These are phyloP conservation scores for Trametes coccinea DNA, from an alignment of 768 basidiomycete species.

Conservation along the genomic window DNA sequence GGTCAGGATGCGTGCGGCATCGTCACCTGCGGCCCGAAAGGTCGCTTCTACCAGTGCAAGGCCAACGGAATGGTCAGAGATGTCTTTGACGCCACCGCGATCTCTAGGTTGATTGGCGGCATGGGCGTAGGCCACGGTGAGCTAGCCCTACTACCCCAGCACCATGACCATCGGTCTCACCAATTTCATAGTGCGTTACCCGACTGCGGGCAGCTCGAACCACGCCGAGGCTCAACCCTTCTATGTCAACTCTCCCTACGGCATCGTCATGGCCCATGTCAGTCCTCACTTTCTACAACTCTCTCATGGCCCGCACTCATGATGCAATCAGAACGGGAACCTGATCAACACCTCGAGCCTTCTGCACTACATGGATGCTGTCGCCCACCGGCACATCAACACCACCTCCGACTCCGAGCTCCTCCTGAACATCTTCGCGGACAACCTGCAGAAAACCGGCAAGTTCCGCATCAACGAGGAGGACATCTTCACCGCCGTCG, in stretches of 20 bases:
- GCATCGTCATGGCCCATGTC: slow-evolving; percentile 97
- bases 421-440: slow-evolving; percentile 94
- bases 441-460: slow-evolving; percentile 96
- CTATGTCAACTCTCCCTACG: slow-evolving; percentile 99
- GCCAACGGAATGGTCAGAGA: slow-evolving; percentile 99
- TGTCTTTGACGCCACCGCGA: slow-evolving; percentile 81
- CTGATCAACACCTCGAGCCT: slow-evolving; percentile 88
- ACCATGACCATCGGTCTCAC: background rate
- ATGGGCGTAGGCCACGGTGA: slow-evolving; percentile 99
- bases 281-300: slow-evolving; percentile 30
- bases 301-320: background rate
- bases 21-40: slow-evolving; percentile 93
- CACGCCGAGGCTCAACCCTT: slow-evolving; percentile 98
- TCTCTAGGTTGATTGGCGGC: slow-evolving; percentile 79
- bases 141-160: slow-evolving; percentile 20
- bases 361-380: slow-evolving; percentile 93
- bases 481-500: slow-evolving; percentile 94
- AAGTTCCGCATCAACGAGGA: slow-evolving; percentile 99
- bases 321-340: slow-evolving; percentile 81
- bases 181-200: slow-evolving; percentile 77
- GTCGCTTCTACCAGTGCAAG: slow-evolving; percentile 97
- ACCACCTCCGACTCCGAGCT: slow-evolving; percentile 98
- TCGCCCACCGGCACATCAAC: slow-evolving; percentile 97
- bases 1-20: slow-evolving; percentile 99
- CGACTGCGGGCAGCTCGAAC: slow-evolving; percentile 95